phyloP scores from a whole-genome alignment of 805 yeast species.

The Helenozyma baotianmanensis region DNA sequence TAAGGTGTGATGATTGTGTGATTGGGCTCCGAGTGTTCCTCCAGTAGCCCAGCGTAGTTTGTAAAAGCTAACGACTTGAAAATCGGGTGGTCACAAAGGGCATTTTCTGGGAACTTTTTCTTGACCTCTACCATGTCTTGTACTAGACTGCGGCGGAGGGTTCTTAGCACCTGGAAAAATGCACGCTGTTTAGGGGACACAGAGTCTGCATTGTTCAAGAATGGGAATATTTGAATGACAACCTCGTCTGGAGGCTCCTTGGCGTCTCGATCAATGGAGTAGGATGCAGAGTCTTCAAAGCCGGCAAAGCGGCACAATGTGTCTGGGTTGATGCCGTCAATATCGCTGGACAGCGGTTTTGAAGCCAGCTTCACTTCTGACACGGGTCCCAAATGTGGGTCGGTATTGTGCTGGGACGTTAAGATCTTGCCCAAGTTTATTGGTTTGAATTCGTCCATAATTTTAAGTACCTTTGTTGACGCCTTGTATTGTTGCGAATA shows the following conservation, averaged over 20 bases:
- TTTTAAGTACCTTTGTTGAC: conserved; percentile 16
- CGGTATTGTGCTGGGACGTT: conserved; percentile 6
- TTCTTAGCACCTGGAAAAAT: conserved; percentile 9
- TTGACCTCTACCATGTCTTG: conserved; percentile 29
- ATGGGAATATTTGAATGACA: conserved; percentile 26
- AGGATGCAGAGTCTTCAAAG: conserved; percentile 15
- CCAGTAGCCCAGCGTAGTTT: conserved; percentile 9
- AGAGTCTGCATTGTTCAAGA: conserved; percentile 14
- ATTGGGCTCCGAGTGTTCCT: not conserved
- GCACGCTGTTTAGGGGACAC: conserved; percentile 10
- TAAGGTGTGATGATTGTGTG: no score
- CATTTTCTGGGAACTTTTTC: conserved; percentile 19
- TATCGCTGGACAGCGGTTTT: conserved; percentile 10
- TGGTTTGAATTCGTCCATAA: conserved; percentile 17
- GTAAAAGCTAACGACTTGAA: conserved; percentile 18
- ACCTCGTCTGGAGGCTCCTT: conserved; percentile 24
- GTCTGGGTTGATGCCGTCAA: conserved; percentile 12
- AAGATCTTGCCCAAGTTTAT: conserved; percentile 18
- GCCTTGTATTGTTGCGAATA: conserved; percentile 27
- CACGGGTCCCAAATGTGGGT: conserved; percentile 2
- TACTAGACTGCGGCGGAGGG: conserved; percentile 20
- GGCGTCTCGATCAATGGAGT: conserved; percentile 15
- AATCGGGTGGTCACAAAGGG: conserved; percentile 21
- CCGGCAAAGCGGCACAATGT: conserved; percentile 20
- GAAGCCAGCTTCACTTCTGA: not conserved